phyloP scores from a whole-genome alignment of 1,284 basidiomycete genomes.

The Neolentinus lepideus region DNA sequence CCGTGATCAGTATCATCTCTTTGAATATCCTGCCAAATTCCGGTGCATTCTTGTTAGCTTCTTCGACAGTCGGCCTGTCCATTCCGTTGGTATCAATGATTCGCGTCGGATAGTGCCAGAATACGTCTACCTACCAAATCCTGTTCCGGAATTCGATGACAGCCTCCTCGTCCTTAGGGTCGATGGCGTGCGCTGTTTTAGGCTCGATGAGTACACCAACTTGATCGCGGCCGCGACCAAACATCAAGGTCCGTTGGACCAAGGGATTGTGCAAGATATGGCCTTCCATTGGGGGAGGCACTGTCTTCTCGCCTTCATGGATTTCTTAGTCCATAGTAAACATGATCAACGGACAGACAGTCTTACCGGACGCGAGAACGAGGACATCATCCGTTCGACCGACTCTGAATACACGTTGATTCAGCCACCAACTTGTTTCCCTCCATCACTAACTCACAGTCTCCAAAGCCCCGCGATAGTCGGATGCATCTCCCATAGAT shows the following conservation, averaged over 20 bases:
- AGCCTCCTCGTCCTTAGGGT: conserved; percentile 16
- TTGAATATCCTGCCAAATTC: conserved; percentile 34
- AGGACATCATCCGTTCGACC: conserved; percentile 18
- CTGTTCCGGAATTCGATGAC: conserved; percentile 20
- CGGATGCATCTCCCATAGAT: conserved; percentile 20
- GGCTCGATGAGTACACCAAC: conserved; percentile 31
- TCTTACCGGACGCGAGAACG: conserved; percentile 14
- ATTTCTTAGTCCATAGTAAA: too few relatives aligned
- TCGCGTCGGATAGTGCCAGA: too few relatives aligned
- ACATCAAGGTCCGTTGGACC: conserved; percentile 25
- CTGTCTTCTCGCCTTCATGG: conserved; percentile 20
- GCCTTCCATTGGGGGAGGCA: conserved; percentile 23
- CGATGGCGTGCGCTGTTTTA: conserved; percentile 15
- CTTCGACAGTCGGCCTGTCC: conserved; percentile 18
- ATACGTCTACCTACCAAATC: conserved; percentile 24
- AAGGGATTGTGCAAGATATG: conserved; percentile 22
- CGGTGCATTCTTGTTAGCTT: conserved; percentile 30
- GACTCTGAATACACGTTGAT: conserved; percentile 8
- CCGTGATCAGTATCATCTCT: conserved; percentile 28
- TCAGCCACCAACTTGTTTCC: not conserved
- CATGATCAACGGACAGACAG: too few relatives aligned
- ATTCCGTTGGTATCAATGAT: conserved; percentile 25
- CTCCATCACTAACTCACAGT: conserved; percentile 12
- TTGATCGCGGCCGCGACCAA: conserved; percentile 30
- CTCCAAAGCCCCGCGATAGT: conserved; percentile 20